Base-by-base conservation (phyloP, 169 alveolate genomes). In the Cryptosporidium canis region DNA sequence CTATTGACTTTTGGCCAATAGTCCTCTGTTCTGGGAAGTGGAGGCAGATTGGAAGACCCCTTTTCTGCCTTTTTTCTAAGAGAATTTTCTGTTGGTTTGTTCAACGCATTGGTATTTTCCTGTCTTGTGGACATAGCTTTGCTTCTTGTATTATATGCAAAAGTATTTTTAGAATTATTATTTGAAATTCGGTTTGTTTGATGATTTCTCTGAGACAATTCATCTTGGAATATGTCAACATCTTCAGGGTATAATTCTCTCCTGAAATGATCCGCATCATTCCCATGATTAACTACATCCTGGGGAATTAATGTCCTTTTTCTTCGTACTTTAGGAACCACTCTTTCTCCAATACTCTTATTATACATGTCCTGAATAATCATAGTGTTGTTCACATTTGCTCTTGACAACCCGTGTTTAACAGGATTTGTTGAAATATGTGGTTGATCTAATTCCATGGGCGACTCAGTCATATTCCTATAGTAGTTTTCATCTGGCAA, bases 21-120 rank as follows among this genome's bases (percentile, higher is more conserved):
- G 58, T 77, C 87, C 11, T 77, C 87, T 0, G 87, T 77, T 24
- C 87, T 55, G 39, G 87, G 87, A 4, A 77, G 72, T 4, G 87
- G 87, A 16, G 87, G 87, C 27, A 77, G 21, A 44, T 77, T 77
- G 2, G 87, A 77, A 77, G 70, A 39, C 9, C 87, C 87, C 45
- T 61, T 77, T 39, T 77, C 71, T 18, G 55, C 29, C n/a, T 43
- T 55, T 31, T 35, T 55, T 12, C 72, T 77, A 7, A 8, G 9
- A 29, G 44, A 0, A 27, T 70, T 70, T 70, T 70, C 67, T 2
- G 4, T 44, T 12, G 61, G 29, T 39, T 18, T 37, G 2, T 7
- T 24, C 12, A 31, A 16, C 14, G n/a, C 37, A 61, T 29, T 61
- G n/a, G 68, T 11, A 61, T 16, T 16, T 18, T 31, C 24, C 14